Evolutionary conservation across 306 rosid species (phyloP).

Genomic region (barrel medic (Medicago truncatula)): DNA sequence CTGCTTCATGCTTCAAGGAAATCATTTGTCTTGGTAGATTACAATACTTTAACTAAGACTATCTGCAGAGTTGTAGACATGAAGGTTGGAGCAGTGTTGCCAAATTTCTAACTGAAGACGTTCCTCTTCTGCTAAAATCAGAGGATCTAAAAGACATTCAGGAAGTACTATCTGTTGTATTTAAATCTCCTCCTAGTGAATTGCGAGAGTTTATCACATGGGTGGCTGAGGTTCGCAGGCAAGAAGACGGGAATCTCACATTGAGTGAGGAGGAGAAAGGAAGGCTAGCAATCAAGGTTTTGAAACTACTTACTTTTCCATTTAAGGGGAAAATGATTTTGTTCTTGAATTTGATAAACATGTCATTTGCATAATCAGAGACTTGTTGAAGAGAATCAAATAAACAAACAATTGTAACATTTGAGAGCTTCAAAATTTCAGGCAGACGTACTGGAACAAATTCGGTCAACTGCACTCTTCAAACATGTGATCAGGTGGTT

Average conservation of each 20-base stretch:
- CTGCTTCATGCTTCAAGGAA: slow-evolving; percentile 31
- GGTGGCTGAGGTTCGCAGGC: slow-evolving; percentile 94
- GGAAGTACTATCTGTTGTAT: slow-evolving; percentile 61
- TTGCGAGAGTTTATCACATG: slow-evolving; percentile 75
- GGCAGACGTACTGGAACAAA: slow-evolving; percentile 78
- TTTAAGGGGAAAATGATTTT: slow-evolving; percentile 15
- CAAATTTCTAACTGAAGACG: slow-evolving; percentile 71
- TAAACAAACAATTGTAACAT: slow-evolving; percentile 29
- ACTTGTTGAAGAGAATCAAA: slow-evolving; percentile 31
- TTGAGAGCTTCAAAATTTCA: slow-evolving; percentile 56
- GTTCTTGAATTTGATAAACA: slow-evolving; percentile 18
- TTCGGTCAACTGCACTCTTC: slow-evolving; percentile 70
- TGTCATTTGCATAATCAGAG: slow-evolving; percentile 10
- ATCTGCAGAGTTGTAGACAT: slow-evolving; percentile 88
- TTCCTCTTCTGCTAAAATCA: slow-evolving; percentile 66
- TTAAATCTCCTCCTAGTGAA: slow-evolving; percentile 74
- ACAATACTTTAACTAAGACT: slow-evolving; percentile 32
- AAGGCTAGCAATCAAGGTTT: slow-evolving; percentile 83
- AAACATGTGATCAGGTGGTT: slow-evolving; percentile 65
- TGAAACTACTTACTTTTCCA: slow-evolving; percentile 7
- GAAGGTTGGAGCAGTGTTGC: slow-evolving; percentile 75
- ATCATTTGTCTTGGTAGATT: slow-evolving; percentile 34
- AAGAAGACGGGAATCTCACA: slow-evolving; percentile 75
- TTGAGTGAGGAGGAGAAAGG: slow-evolving; percentile 85
- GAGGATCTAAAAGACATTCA: slow-evolving; percentile 68